Conservation (phyloP, 2,329 filamentous ascomycete genomes). For the Talaromyces sp. region DNA sequence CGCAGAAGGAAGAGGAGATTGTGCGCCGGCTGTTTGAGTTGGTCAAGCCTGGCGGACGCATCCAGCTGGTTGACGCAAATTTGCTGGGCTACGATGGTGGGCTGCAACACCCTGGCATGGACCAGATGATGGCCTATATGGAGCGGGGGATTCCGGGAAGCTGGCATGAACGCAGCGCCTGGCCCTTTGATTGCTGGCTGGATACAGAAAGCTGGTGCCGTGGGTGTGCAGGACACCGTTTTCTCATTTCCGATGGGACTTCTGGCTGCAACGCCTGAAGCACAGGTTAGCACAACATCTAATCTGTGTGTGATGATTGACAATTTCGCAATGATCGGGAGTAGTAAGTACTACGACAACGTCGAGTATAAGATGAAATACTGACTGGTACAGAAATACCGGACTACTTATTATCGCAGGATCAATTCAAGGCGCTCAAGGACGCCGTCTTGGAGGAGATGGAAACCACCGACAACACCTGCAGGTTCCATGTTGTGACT, state of each 20-base stretch:
- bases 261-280: background rate
- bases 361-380: background rate
- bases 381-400: background rate
- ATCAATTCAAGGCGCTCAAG: slow-evolving; percentile 3
- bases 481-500: slow-evolving; percentile 1
- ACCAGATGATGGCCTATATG: slow-evolving; percentile 9
- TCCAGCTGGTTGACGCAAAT: slow-evolving; percentile 1
- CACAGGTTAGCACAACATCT: background rate
- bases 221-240: background rate
- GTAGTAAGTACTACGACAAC: background rate
- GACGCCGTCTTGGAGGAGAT: background rate
- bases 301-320: slow-evolving; percentile 6
- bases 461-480: slow-evolving; percentile 5
- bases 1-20: background rate
- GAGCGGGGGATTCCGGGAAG: background rate
- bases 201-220: background rate
- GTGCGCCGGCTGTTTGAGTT: background rate
- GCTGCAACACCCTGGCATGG: background rate
- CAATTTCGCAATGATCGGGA: slow-evolving; percentile 5
- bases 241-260: slow-evolving; percentile 3
- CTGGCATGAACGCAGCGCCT: slow-evolving; percentile 5
- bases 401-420: slow-evolving; percentile 1
- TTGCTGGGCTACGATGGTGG: slow-evolving; percentile 4
- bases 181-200: background rate
- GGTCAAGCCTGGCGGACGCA: background rate